Evolutionary conservation across 2,329 filamentous ascomycete species (phyloP).

Genomic region (Epichloe scottii): DNA sequence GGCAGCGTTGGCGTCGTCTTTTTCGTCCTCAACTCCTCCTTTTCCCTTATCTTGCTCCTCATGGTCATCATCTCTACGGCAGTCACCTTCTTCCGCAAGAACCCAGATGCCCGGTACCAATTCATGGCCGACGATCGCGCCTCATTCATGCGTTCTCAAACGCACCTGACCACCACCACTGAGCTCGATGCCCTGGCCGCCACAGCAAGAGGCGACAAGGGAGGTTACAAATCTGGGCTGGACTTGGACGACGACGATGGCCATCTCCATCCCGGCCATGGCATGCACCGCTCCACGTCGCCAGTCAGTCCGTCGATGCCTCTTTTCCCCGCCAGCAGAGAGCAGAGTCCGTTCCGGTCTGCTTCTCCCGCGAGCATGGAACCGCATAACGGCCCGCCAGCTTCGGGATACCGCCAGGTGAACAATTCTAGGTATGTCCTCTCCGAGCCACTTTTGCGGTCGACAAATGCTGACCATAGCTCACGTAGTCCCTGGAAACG

Average conservation of each 20-base stretch:
- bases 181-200: slow-evolving; percentile 82
- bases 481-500: slow-evolving; percentile 30
- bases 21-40: slow-evolving; percentile 75
- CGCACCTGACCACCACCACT: slow-evolving; percentile 60
- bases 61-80: slow-evolving; percentile 51
- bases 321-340: slow-evolving; percentile 27
- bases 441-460: background rate
- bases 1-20: slow-evolving; percentile 82
- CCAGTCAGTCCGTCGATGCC: slow-evolving; percentile 31
- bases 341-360: slow-evolving; percentile 24
- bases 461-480: background rate
- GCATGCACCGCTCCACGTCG: slow-evolving; percentile 13
- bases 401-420: slow-evolving; percentile 21
- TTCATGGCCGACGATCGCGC: slow-evolving; percentile 90
- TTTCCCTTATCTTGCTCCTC: slow-evolving; percentile 68
- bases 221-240: slow-evolving; percentile 21
- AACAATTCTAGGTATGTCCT: slow-evolving; percentile 27
- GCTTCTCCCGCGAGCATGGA: slow-evolving; percentile 21
- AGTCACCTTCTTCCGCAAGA: slow-evolving; percentile 73
- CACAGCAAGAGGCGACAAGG: slow-evolving; percentile 67
- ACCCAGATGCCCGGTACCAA: slow-evolving; percentile 86
- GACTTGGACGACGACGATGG: slow-evolving; percentile 31
- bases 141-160: slow-evolving; percentile 93
- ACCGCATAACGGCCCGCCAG: slow-evolving; percentile 1
- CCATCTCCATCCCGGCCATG: slow-evolving; percentile 25